Percentiles rank a stretch among this genome's conserved stretches.
phyloP scores from a whole-genome alignment of 371 early-diverging fungal species.

The Mortierella sp. region DNA sequence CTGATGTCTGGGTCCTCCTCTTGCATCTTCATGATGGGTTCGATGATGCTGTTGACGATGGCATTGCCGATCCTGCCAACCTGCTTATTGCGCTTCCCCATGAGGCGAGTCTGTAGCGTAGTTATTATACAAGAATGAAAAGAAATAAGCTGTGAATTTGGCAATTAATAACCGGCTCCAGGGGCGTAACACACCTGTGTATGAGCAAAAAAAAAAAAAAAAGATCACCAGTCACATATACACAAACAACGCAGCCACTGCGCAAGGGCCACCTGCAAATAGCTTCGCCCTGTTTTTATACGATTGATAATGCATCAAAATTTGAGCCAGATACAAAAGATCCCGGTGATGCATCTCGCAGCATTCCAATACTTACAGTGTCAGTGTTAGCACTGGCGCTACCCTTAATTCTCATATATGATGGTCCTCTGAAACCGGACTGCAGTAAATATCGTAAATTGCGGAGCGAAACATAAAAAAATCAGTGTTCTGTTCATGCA shows the following conservation, averaged over 20 bases:
- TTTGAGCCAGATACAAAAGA: not conserved
- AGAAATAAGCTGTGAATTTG: not conserved
- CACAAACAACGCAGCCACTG: not conserved
- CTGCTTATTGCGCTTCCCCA: conserved; percentile 52
- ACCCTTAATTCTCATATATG: not conserved
- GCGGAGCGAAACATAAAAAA: not conserved
- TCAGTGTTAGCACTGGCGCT: not conserved
- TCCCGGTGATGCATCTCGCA: not conserved
- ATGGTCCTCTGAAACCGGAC: not conserved
- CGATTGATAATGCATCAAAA: not conserved
- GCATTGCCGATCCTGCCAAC: conserved; percentile 50
- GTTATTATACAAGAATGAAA: not conserved
- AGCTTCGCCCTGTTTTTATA: not conserved
- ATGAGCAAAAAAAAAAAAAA: conserved; percentile 4
- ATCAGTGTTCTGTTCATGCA: not conserved
- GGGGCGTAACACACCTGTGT: not conserved
- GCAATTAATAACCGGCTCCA: conserved; percentile 1
- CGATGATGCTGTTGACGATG: conserved; percentile 52
- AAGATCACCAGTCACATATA: conserved; percentile 10
- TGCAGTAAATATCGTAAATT: not conserved
- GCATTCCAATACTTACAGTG: not conserved
- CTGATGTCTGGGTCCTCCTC: conserved; percentile 50
- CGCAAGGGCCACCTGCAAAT: not conserved
- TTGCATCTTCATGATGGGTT: conserved; percentile 56
- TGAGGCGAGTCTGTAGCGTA: not conserved